Evolutionary conservation across 176 grass and related monocot species (phyloP), one percentile per base, ranked within the genome.

Genomic region (Aechmea fasciata): DNA sequence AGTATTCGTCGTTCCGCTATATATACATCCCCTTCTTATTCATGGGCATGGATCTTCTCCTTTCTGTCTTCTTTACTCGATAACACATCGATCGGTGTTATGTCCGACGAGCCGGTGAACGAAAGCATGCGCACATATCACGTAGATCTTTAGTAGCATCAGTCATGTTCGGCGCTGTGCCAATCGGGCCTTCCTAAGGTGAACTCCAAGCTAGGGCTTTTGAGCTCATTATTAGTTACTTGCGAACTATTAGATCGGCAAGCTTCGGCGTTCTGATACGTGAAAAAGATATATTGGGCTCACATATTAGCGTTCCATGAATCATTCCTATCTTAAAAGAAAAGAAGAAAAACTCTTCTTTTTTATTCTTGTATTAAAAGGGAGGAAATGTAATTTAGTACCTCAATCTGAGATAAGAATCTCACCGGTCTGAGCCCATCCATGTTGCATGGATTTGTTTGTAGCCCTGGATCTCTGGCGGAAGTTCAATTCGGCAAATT

Each of bases 201-300:
- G 84, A 96, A 96, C 87, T 96, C 91, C 5, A 96, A 73, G 81
- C 91, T 96, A 1, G 84, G 91, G 79, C 73, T 96, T 70, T 85
- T 96, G 54, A 78, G 81, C 79, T 96, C 87, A 17, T 84, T 75
- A 80, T 85, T 87, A 13, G 91, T 87, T 70, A 87, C 63, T 51
- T 90, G 91, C 13, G 84, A 90, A 48, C 81, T 71, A 47, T 78
- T 90, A 2, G 87, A 90, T 76, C 79, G 73, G 81, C 87, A 96
- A 0, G 84, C 79, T 69, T 96, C 87, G 25, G 65, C 76, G 77
- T 90, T 90, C 91, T 96, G 26, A 66, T 13, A 13, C 24, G 69
- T 64, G 19, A 1, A 75, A 52, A 48, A 13, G 20, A 73, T 47
- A 73, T 49, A 23, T 28, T 11, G 11, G 15, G 11, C 18, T 65